Evolutionary conservation across 495 filamentous ascomycete genomes (phyloP), one percentile per base, ranked within the genome.

Genomic region (Glarea lozoyensis): DNA sequence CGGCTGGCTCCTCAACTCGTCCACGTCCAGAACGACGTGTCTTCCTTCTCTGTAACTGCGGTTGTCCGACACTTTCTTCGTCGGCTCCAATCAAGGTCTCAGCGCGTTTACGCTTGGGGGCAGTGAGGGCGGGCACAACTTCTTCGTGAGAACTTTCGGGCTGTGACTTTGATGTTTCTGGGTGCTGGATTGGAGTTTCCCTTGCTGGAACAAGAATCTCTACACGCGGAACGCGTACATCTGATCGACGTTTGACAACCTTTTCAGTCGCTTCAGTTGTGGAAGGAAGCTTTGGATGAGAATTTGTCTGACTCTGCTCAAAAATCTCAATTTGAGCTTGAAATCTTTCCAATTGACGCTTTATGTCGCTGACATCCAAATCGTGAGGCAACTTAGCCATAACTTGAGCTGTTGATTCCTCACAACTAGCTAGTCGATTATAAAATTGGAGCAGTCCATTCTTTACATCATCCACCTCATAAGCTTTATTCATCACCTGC

Each of bases 381-480:
- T n/a, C 17, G 35, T 7, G 7, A 5, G 9, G 35, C 7, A 37
- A n/a, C 4, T 37, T 10, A 9, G 18, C 17, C 10, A n/a, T 20
- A 21, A 11, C 11, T n/a, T 37, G 35, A 19, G 15, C 17, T 6
- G 35, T 21, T 21, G n/a, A 10, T 20, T 37, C 7, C 5, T 21
- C 4, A 7, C 4, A 9, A 6, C 10, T 16, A 6, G 7, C 4
- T 3, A 36, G 19, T 10, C 11, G 42, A 23, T 17, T 37, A 18
- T 7, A 36, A 3, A 47, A 10, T 12, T 24, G 10, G 18, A 32
- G 15, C 15, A 54, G 33, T 10, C 44, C 42, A n/a, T 1, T 11
- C 24, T 49, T 54, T 10, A 54, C 18, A n/a, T 40, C 34, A 19
- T 46, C 42, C 16, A 54, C 33, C 17, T 50, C 41, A 37, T 37